Evolutionary conservation across 1,284 basidiomycete genomes (phyloP).

Genomic region (Moesziomyces globuligerus): DNA sequence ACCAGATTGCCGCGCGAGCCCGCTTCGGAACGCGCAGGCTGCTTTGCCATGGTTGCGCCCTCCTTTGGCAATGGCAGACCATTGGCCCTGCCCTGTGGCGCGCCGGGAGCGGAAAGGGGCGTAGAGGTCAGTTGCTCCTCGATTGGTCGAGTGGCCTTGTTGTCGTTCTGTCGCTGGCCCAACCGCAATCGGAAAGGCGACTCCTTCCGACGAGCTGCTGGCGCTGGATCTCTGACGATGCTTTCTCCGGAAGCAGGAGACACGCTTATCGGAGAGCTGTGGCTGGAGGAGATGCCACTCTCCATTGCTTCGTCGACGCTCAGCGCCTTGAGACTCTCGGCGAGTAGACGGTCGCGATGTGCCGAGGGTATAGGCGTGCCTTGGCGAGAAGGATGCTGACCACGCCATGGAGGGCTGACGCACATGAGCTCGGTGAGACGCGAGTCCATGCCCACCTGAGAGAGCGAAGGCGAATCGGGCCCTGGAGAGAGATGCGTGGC

Average conservation of each 20-base stretch:
- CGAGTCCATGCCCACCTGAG: constrained; percentile 49
- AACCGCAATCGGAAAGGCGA: constrained; percentile 30
- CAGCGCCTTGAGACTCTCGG: constrained; percentile 3
- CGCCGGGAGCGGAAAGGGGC: constrained; percentile 12
- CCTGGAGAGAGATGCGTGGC: constrained; percentile 4
- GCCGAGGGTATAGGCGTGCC: constrained; percentile 35
- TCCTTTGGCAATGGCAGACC: constrained; percentile 7
- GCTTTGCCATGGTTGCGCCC: neutral
- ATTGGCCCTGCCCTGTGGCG: neutral
- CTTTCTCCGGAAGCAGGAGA: constrained; percentile 5
- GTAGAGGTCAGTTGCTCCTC: constrained; percentile 15
- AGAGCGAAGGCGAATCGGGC: constrained; percentile 33
- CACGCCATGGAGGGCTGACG: constrained; percentile 38
- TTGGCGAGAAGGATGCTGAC: constrained; percentile 14
- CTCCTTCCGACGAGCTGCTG: constrained; percentile 11
- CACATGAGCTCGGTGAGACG: constrained; percentile 45
- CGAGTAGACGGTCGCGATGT: constrained; percentile 22
- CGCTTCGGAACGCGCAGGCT: neutral
- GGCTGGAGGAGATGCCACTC: constrained; percentile 12
- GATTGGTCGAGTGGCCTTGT: neutral
- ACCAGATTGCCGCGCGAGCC: constrained; percentile 21
- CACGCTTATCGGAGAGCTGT: constrained; percentile 16
- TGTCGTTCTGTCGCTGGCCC: neutral
- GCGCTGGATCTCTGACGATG: neutral
- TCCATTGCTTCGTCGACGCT: constrained; percentile 3